A percentile compares a stretch with the other conserved stretches of the same genome.
These are phyloP conservation scores for Suhomyces terraborum DNA, from an alignment of 1,139 yeast genomes.

Conservation along the genomic window DNA sequence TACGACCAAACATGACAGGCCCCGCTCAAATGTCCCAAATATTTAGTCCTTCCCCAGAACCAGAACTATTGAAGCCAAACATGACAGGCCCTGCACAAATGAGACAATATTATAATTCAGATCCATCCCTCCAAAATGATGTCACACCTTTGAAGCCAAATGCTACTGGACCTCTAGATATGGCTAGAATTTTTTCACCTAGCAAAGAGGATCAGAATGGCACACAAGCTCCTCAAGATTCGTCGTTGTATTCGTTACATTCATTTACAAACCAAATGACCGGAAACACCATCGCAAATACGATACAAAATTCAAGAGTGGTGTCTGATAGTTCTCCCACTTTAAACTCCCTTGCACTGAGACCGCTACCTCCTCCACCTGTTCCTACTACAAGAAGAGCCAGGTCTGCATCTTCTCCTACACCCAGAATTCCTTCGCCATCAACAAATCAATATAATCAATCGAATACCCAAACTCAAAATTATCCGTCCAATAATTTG, in stretches of 20 bases:
- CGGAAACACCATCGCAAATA: slow-evolving; percentile 43
- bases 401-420: slow-evolving; percentile 49
- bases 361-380: slow-evolving; percentile 44
- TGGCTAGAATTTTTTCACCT: slow-evolving; percentile 38
- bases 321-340: slow-evolving; percentile 24
- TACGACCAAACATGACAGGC: slow-evolving; percentile 56
- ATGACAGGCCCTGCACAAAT: slow-evolving; percentile 34
- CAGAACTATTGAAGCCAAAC: slow-evolving; percentile 26
- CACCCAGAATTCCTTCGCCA: slow-evolving; percentile 31
- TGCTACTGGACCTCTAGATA: slow-evolving; percentile 41
- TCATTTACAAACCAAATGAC: slow-evolving; percentile 51
- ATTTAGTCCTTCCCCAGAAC: slow-evolving; percentile 28
- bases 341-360: slow-evolving; percentile 12
- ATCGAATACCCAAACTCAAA: slow-evolving; percentile 4
- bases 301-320: slow-evolving; percentile 35
- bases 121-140: slow-evolving; percentile 11
- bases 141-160: slow-evolving; percentile 34
- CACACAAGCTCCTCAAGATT: slow-evolving; percentile 25
- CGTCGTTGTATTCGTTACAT: slow-evolving; percentile 40
- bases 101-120: slow-evolving; percentile 19
- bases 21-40: slow-evolving; percentile 49
- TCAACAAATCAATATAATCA: slow-evolving; percentile 16
- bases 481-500: slow-evolving; percentile 5
- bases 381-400: slow-evolving; percentile 39
- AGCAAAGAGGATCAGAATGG: slow-evolving; percentile 3